These are phyloP conservation scores for Colletotrichum sojae DNA, from an alignment of 2,329 filamentous ascomycete species.

Conservation along the genomic window DNA sequence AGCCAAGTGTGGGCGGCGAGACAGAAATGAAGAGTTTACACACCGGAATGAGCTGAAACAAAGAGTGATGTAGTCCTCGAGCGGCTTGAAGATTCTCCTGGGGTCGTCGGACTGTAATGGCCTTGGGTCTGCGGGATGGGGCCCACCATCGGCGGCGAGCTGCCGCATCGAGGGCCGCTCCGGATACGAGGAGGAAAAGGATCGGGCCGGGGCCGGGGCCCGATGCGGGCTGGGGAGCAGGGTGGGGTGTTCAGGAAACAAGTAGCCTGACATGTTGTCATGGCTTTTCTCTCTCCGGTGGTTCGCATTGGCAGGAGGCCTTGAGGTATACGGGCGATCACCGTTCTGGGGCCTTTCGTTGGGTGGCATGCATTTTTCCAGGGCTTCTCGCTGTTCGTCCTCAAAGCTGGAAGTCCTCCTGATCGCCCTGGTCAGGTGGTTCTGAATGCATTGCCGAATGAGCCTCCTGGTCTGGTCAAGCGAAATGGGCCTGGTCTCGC, in stretches of 20 bases:
- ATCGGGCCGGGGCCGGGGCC: conserved; percentile 47
- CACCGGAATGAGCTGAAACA: conserved; percentile 79
- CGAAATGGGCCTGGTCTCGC: conserved; percentile 60
- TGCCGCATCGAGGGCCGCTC: conserved; percentile 52
- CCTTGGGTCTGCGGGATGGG: conserved; percentile 30
- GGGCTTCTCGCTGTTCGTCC: conserved; percentile 27
- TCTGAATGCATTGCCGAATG: conserved; percentile 55
- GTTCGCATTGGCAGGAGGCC: background rate
- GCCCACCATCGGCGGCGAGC: conserved; percentile 35
- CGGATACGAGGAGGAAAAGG: conserved; percentile 62
- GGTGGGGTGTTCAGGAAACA: conserved; percentile 57
- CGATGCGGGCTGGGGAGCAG: conserved; percentile 51
- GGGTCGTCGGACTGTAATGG: conserved; percentile 51
- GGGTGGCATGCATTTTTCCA: conserved; percentile 3
- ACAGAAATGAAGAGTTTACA: conserved; percentile 83
- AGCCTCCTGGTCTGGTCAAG: conserved; percentile 72
- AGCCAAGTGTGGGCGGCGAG: conserved; percentile 46
- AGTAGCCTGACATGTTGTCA: conserved; percentile 37
- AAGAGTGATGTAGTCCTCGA: conserved; percentile 83
- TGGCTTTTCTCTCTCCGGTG: conserved; percentile 34
- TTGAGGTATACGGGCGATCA: conserved; percentile 20
- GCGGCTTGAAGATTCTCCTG: conserved; percentile 77
- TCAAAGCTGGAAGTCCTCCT: conserved; percentile 41
- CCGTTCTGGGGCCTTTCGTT: background rate
- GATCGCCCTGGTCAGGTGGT: conserved; percentile 52